A percentile compares a stretch with the other conserved stretches of the same genome.
These are phyloP conservation scores for Hypoxylon perforatum DNA, from an alignment of 495 filamentous ascomycete genomes.

Conservation along the genomic window DNA sequence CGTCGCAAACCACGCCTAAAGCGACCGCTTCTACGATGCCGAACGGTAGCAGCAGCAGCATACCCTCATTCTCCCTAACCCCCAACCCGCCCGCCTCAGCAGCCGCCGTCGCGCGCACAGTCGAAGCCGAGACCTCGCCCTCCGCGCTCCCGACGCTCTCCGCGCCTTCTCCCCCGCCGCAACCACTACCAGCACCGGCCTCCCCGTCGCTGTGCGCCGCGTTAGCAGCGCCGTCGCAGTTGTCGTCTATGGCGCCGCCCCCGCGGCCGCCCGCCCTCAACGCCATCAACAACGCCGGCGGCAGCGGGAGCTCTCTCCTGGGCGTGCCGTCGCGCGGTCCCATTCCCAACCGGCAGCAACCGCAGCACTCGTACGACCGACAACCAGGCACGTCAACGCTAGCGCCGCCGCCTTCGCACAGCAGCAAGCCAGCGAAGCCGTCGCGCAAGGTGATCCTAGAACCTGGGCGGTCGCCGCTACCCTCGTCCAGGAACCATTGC, in stretches of 20 bases:
- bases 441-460: slow-evolving; percentile 73
- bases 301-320: slow-evolving; percentile 25
- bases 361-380: slow-evolving; percentile 46
- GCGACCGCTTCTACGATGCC: slow-evolving; percentile 34
- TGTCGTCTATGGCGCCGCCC: slow-evolving; percentile 46
- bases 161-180: slow-evolving; percentile 30
- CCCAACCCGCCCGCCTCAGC: slow-evolving; percentile 52
- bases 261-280: slow-evolving; percentile 41
- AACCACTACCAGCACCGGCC: slow-evolving; percentile 23
- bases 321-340: slow-evolving; percentile 31
- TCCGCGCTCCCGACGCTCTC: slow-evolving; percentile 33
- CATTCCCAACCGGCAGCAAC: slow-evolving; percentile 40
- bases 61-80: slow-evolving; percentile 58
- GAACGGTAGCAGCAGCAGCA: slow-evolving; percentile 12
- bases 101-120: slow-evolving; percentile 45
- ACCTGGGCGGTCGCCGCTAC: slow-evolving; percentile 91
- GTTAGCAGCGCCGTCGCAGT: too few species aligned
- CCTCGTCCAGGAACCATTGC: too few species aligned
- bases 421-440: slow-evolving; percentile 58
- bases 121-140: slow-evolving; percentile 28
- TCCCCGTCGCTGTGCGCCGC: not conserved
- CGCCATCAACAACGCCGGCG: slow-evolving; percentile 22
- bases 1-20: slow-evolving; percentile 55
- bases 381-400: slow-evolving; percentile 51
- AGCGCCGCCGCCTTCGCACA: slow-evolving; percentile 60